Evolutionary conservation across 306 rosid genomes (phyloP), one percentile per base, ranked within the genome.

Genomic region (Amphicarpaea edgeworthii): DNA sequence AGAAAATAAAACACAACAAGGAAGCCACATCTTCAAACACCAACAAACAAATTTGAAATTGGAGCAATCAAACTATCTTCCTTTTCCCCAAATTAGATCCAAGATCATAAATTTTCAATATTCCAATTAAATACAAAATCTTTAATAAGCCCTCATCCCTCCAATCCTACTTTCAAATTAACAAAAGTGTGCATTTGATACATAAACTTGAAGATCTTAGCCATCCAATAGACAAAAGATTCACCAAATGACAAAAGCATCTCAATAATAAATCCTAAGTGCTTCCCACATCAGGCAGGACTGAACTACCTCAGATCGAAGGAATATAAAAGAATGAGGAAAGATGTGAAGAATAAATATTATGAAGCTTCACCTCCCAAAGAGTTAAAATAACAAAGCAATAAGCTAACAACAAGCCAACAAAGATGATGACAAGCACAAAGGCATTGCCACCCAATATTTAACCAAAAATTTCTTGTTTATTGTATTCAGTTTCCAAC

Each of bases 221-320:
- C 42, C 41, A 68, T 68, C 8, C 41, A 68, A 46, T 15, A 19
- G 58, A 45, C 41, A 68, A 28, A 28, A 46, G 40, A 67, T 15
- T 43, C 72, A 67, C 55, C 73, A 43, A 43, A 45, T 47, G 23
- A 68, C 23, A 45, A 26, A 3, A 47, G 42, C 58, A 7, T 20
- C 53, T 12, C 34, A 40, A 17, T 2, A 4, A 40, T 17, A 51
- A 17, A 51, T 19, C 58, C 26, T 8, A 7, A 2, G 58, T 7
- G 12, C 58, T 51, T 51, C 6, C 21, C 12, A 51, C 12, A 51
- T 51, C 58, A 7, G 21, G 16, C 28, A n/a, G 57, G 19, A 19
- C 26, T 51, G 58, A 51, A 51, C 26, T 51, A 51, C 12, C 1
- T 6, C 11, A 50, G 12, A 7, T 17, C 57, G 24, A 50, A 17